These are phyloP conservation scores for Pseudognaphalium luteoalbum DNA, from an alignment of 129 eudicot genomes.

Conservation along the genomic window DNA sequence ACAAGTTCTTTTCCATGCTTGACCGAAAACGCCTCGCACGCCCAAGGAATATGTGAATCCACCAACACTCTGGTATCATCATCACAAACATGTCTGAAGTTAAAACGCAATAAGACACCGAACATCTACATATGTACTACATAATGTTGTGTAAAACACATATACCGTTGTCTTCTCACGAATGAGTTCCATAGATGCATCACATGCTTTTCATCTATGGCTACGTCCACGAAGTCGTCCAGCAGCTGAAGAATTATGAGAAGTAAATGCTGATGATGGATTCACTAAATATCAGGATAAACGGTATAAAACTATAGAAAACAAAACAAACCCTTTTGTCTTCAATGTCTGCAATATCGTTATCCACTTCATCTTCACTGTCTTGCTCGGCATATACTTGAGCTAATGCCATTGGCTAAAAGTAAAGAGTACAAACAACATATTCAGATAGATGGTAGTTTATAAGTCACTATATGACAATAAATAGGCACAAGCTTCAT, in stretches of 20 bases:
- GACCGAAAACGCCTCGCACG: conserved; percentile 78
- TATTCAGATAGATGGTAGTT: conserved; percentile 3
- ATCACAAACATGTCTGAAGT: conserved; percentile 7
- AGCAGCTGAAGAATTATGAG: conserved; percentile 67
- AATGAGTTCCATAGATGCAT: conserved; percentile 99
- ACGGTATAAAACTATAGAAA: conserved; percentile 2
- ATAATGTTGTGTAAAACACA: not conserved
- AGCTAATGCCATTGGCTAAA: conserved; percentile 91
- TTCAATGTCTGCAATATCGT: conserved; percentile 95
- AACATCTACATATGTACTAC: not conserved
- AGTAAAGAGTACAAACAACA: not conserved
- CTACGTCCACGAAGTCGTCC: conserved; percentile 92
- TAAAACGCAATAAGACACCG: not conserved
- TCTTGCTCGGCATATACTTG: conserved; percentile 89
- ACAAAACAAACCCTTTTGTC: conserved; percentile 74
- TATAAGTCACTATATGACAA: not conserved
- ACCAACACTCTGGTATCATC: conserved; percentile 67
- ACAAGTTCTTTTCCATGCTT: conserved; percentile 59
- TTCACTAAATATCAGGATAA: not conserved
- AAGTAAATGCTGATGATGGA: not conserved
- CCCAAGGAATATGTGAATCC: conserved; percentile 95
- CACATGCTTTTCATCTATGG: conserved; percentile 76
- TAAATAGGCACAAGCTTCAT: not conserved
- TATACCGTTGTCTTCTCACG: conserved; percentile 80
- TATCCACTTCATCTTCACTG: conserved; percentile 99